Base-by-base conservation (phyloP, 2,329 filamentous ascomycete genomes). In the Fusarium multiceps region DNA sequence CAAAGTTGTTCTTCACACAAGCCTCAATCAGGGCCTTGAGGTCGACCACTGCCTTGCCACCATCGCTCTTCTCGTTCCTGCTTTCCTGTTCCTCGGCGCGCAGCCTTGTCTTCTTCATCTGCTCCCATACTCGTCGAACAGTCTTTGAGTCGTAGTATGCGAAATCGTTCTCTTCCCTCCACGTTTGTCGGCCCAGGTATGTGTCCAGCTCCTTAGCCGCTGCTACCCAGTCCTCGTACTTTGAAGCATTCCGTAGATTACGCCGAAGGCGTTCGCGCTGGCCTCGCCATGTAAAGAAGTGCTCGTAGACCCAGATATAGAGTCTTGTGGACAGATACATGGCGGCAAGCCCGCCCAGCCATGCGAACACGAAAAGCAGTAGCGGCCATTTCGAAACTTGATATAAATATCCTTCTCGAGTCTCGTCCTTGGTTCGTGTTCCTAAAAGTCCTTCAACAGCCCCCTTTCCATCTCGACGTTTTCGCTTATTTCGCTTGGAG, bases 1-100 rank as follows among this genome's bases (percentile, higher is more conserved):
- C 93, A 80, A 98, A 99, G 77, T 99, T 98, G 80, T 94, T 97
- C 86, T 98, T 99, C 74, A 98, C 92, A 78, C 94, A 98, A 16
- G 93, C 93, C 82, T 97, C 93, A 21, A 97, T 84, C 63, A 98
- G 81, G 1, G 87, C 86, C 66, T 90, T 91, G 57, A 99, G 84
- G 57, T 96, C 93, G 68, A 95, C 91, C 4, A 93, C 83, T 0
- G 90, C 86, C 62, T 86, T 83, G 51, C 81, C 78, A 11, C 80
- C 78, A 63, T 75, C 80, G 48, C 69, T 51, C 6, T 83, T 78
- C 27, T 80, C 78, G 7, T 76, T 76, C 37, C 82, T 82, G 14
- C 75, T 77, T 54, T 84, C 81, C 72, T 86, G 81, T 12, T 78
- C 77, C 78, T 92, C 88, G 2, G 90, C 90, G 41, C 81, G 82